Percentiles rank a stretch among this genome's conserved stretches.
Conservation (phyloP, 1,284 basidiomycete genomes). For the Ustanciosporium gigantosporum region DNA sequence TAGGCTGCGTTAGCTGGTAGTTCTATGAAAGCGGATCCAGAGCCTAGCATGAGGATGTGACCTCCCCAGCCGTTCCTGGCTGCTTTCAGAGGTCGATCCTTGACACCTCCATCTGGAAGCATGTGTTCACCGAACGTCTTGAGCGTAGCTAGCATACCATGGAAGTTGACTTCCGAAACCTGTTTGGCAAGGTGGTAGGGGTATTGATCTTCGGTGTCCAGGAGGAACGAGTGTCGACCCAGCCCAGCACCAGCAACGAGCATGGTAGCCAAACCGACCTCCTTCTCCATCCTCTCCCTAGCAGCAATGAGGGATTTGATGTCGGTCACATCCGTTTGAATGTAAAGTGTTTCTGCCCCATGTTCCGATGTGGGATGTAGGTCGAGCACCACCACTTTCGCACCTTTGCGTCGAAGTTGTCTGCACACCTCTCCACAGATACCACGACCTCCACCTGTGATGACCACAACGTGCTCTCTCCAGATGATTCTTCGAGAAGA, state of each 20-base stretch:
- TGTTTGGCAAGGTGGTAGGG: slow-evolving; percentile 25
- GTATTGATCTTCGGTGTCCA: slow-evolving; percentile 42
- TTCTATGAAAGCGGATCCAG: slow-evolving; percentile 39
- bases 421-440: slow-evolving; percentile 38
- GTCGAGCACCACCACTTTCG: slow-evolving; percentile 42
- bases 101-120: slow-evolving; percentile 34
- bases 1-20: slow-evolving; percentile 41
- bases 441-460: slow-evolving; percentile 45
- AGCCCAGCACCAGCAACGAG: slow-evolving; percentile 41
- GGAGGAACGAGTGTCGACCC: slow-evolving; percentile 36
- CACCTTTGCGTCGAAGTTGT: slow-evolving; percentile 30
- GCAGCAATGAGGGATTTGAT: slow-evolving; percentile 38
- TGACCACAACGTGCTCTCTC: slow-evolving; percentile 43
- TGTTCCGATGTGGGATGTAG: slow-evolving; percentile 35
- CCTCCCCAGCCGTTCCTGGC: slow-evolving; percentile 44
- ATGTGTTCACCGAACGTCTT: slow-evolving; percentile 51
- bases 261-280: slow-evolving; percentile 43
- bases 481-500: slow-evolving; percentile 24
- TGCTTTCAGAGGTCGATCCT: slow-evolving; percentile 23
- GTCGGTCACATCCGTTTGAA: slow-evolving; percentile 42
- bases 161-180: slow-evolving; percentile 42
- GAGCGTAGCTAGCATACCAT: slow-evolving; percentile 33
- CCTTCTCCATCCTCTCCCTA: slow-evolving; percentile 21
- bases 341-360: slow-evolving; percentile 32
- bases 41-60: slow-evolving; percentile 46